These are phyloP conservation scores for Lentinus brumalis DNA, from an alignment of 768 basidiomycete species.

Conservation along the genomic window DNA sequence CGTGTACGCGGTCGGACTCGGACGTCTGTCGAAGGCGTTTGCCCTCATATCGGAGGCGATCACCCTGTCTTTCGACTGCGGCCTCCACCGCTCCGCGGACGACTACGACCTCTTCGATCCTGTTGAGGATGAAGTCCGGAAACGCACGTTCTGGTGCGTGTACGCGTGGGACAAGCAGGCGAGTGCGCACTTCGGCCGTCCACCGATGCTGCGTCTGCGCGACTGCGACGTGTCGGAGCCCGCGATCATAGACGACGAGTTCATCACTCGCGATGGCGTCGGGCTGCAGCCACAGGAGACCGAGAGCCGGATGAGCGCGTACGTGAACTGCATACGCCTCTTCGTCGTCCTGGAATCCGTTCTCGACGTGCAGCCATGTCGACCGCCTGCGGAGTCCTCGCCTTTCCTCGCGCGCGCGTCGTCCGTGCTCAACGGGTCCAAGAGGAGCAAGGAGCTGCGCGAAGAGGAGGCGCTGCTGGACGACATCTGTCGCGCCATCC, in stretches of 20 bases:
- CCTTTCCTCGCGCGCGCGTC: conserved; percentile 81
- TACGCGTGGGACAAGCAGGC: conserved; percentile 98
- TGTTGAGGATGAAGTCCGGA: conserved; percentile 88
- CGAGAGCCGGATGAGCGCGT: conserved; percentile 79
- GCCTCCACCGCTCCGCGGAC: conserved; percentile 85
- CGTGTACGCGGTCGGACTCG: conserved; percentile 89
- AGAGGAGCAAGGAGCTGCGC: conserved; percentile 62
- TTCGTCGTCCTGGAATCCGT: conserved; percentile 90
- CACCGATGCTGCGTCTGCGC: conserved; percentile 80
- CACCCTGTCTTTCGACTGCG: conserved; percentile 86
- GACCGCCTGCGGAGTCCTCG: conserved; percentile 60
- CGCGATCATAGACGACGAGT: conserved; percentile 84
- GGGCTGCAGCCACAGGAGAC: conserved; percentile 67
- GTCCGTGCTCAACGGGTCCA: conserved; percentile 62
- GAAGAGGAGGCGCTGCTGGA: conserved; percentile 84
- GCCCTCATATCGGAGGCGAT: conserved; percentile 84
- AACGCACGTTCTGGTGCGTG: conserved; percentile 95
- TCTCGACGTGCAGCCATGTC: conserved; percentile 76
- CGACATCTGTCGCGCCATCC: conserved; percentile 72
- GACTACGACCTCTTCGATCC: conserved; percentile 86
- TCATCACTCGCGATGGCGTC: conserved; percentile 73
- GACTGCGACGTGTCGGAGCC: conserved; percentile 95
- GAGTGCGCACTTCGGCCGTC: conserved; percentile 84
- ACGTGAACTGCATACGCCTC: conserved; percentile 73
- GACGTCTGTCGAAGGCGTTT: conserved; percentile 85